phyloP scores from a whole-genome alignment of 805 yeast species.

The Saccharomyces jurei region DNA sequence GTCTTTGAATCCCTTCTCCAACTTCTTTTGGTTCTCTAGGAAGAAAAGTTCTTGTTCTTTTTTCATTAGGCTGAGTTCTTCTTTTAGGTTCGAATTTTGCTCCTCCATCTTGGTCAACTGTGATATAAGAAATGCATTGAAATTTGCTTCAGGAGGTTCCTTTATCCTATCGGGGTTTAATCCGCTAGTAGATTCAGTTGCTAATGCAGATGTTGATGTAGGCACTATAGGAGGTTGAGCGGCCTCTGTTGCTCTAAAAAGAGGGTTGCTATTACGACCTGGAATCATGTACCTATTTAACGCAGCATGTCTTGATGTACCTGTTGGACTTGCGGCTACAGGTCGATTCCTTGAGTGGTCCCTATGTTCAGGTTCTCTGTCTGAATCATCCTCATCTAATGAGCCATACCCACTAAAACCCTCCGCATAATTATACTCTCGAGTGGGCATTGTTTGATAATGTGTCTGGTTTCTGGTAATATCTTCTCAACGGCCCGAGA shows the following conservation, averaged over 20 bases:
- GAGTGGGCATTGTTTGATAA: neutral
- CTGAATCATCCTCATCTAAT: neutral
- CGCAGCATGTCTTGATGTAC: neutral
- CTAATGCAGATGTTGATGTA: neutral
- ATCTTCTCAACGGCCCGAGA: neutral
- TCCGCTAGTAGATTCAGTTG: neutral
- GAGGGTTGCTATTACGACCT: neutral
- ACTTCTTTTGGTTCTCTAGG: slow-evolving; percentile 8
- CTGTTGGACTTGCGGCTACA: neutral
- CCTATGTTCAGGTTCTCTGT: neutral
- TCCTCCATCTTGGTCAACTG: slow-evolving; percentile 18
- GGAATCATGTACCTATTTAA: neutral
- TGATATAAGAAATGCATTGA: neutral
- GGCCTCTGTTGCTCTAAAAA: neutral
- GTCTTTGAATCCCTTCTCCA: slow-evolving; percentile 16
- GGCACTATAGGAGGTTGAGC: neutral
- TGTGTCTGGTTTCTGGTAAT: neutral
- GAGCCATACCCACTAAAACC: neutral
- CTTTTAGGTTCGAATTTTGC: slow-evolving; percentile 13
- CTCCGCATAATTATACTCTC: neutral
- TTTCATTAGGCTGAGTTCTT: slow-evolving; percentile 11
- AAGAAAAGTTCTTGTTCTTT: slow-evolving; percentile 22
- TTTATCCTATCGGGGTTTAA: neutral
- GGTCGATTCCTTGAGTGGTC: neutral
- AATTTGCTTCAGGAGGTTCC: neutral